These are phyloP conservation scores for Camelina sativa DNA, from an alignment of 345 rosid species.

Conservation along the genomic window DNA sequence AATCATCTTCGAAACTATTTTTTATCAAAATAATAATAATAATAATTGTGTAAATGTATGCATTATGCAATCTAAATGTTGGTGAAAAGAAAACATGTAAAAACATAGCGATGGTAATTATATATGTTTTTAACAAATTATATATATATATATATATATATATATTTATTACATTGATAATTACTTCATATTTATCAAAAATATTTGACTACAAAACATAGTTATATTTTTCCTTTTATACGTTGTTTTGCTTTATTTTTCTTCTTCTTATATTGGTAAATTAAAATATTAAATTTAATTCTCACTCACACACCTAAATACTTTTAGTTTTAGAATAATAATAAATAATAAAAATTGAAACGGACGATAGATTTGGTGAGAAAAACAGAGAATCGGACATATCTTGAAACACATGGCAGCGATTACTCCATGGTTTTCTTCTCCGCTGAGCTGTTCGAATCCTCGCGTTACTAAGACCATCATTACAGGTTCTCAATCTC, in stretches of 20 bases:
- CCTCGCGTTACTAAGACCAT: constrained; percentile 29
- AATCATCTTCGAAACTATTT: not conserved
- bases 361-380: constrained; percentile 4
- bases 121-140: not conserved
- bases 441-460: constrained; percentile 45
- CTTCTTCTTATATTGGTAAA: not conserved
- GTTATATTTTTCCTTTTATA: not conserved
- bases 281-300: not conserved
- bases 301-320: not conserved
- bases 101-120: not conserved
- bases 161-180: not conserved
- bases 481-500: constrained; percentile 10
- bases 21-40: not conserved
- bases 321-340: no score
- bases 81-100: not conserved
- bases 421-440: constrained; percentile 49
- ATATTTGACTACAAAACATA: no score
- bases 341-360: not conserved
- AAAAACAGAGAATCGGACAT: constrained; percentile 21
- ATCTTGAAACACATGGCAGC: constrained; percentile 59
- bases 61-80: not conserved
- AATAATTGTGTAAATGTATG: not conserved
- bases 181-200: not conserved
- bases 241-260: not conserved
- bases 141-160: no score